Percentiles rank a stretch among this genome's conserved stretches.
Conservation (phyloP, 352 stramenopile genomes). For the Phytopythium oedochilum region DNA sequence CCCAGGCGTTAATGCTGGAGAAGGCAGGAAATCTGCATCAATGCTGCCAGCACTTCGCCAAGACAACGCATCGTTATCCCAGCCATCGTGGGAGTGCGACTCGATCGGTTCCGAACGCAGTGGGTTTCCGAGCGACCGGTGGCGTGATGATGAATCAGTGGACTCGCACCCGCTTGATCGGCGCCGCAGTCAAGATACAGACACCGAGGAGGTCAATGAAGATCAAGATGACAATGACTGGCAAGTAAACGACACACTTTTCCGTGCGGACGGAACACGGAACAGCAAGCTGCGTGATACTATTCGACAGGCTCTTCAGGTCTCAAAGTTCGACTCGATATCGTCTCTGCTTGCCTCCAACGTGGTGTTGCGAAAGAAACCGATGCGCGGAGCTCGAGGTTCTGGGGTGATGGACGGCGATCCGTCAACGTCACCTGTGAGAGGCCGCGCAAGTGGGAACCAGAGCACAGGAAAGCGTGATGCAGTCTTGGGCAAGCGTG, state of each 20-base stretch:
- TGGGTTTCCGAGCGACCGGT: conserved; percentile 31
- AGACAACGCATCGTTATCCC: conserved; percentile 18
- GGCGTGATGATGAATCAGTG: conserved; percentile 17
- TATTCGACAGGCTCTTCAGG: conserved; percentile 67
- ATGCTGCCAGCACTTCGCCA: conserved; percentile 26
- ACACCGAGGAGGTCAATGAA: not conserved
- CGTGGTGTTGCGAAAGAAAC: conserved; percentile 55
- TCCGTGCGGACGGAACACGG: conserved; percentile 81
- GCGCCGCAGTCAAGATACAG: conserved; percentile 8
- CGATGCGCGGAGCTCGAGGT: not conserved
- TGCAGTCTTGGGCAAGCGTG: conserved; percentile 58
- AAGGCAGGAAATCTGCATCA: conserved; percentile 5
- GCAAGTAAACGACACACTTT: conserved; percentile 75
- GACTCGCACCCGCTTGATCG: conserved; percentile 3
- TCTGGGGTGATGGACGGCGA: not conserved
- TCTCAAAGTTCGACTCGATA: conserved; percentile 90
- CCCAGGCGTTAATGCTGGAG: not conserved
- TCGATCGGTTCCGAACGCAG: conserved; percentile 49
- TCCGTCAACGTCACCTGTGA: not conserved
- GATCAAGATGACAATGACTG: conserved; percentile 43
- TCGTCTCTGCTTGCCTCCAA: conserved; percentile 82
- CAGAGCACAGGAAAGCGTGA: conserved; percentile 26
- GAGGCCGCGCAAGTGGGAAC: conserved; percentile 9
- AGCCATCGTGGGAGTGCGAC: conserved; percentile 61
- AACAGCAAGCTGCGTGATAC: conserved; percentile 78